A percentile compares a stretch with the other conserved stretches of the same genome.
Conservation (phyloP, 225 moss, liverwort and hornwort species). For the Neckera pumila region DNA sequence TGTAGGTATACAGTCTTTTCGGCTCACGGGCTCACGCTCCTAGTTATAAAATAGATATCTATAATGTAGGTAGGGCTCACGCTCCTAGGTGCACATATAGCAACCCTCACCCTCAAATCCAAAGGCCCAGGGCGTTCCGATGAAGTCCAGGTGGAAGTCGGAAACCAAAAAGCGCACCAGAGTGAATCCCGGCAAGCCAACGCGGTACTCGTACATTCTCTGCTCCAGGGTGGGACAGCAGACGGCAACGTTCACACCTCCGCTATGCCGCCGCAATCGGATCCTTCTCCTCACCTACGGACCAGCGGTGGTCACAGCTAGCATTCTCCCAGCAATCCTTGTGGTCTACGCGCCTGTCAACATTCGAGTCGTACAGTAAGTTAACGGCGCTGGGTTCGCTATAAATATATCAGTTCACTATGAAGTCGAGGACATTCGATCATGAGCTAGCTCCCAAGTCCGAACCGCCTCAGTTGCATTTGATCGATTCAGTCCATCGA, state of each 20-base stretch:
- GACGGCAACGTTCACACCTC: background rate
- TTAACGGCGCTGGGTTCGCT: background rate
- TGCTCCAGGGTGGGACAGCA: background rate
- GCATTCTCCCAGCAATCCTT: background rate
- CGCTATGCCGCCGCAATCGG: background rate
- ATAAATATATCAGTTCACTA: background rate
- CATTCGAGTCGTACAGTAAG: background rate
- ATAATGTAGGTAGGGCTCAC: too few relatives aligned
- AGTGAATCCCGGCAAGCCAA: background rate
- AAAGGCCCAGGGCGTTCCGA: background rate
- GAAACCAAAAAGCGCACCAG: rapidly evolving
- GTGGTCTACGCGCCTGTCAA: background rate
- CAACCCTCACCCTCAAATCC: background rate
- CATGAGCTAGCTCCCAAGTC: background rate
- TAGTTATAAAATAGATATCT: too few relatives aligned
- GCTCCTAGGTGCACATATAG: too few relatives aligned
- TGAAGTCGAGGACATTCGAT: background rate
- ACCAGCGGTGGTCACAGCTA: too few relatives aligned
- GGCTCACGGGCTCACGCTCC: too few relatives aligned
- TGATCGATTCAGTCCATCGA: background rate
- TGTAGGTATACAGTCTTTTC: too few relatives aligned
- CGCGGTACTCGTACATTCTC: background rate
- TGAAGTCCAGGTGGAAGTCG: background rate
- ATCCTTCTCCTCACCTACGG: background rate
- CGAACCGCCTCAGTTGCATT: background rate